Percentiles rank a stretch among this genome's conserved stretches.
These are phyloP conservation scores for Thamnidium elegans DNA, from an alignment of 192 early-diverging fungal species.

Conservation along the genomic window DNA sequence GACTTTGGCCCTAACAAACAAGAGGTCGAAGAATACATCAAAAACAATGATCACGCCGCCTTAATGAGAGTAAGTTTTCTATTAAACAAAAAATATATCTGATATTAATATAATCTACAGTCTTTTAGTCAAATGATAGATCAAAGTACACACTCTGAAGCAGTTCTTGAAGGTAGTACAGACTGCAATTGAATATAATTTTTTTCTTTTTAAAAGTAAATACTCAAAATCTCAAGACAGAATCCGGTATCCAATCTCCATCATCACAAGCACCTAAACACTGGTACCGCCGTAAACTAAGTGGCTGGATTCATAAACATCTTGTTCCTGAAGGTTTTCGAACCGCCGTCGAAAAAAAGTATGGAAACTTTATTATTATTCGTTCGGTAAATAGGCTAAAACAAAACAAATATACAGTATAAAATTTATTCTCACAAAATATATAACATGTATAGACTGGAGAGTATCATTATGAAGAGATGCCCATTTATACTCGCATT, in stretches of 20 bases:
- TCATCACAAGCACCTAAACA: slow-evolving; percentile 17
- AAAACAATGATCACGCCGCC: slow-evolving; percentile 16
- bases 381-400: slow-evolving; percentile 31
- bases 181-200: too few species aligned
- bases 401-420: too few species aligned
- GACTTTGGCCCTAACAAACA: neutral
- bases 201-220: too few species aligned
- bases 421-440: too few species aligned
- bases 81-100: neutral
- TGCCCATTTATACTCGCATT: slow-evolving; percentile 51
- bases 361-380: slow-evolving; percentile 41
- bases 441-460: slow-evolving; percentile 28
- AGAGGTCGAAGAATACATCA: slow-evolving; percentile 22
- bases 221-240: neutral
- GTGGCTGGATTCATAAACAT: slow-evolving; percentile 30
- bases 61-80: slow-evolving; percentile 19
- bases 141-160: slow-evolving; percentile 11
- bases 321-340: slow-evolving; percentile 42
- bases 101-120: neutral
- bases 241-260: slow-evolving; percentile 27
- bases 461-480: slow-evolving; percentile 46
- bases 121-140: slow-evolving; percentile 15
- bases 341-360: slow-evolving; percentile 40
- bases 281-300: slow-evolving; percentile 27
- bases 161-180: neutral